Percentiles rank a stretch among this genome's conserved stretches.
Evolutionary conservation across 768 basidiomycete species (phyloP).

Genomic region (Pulveroboletus frians): DNA sequence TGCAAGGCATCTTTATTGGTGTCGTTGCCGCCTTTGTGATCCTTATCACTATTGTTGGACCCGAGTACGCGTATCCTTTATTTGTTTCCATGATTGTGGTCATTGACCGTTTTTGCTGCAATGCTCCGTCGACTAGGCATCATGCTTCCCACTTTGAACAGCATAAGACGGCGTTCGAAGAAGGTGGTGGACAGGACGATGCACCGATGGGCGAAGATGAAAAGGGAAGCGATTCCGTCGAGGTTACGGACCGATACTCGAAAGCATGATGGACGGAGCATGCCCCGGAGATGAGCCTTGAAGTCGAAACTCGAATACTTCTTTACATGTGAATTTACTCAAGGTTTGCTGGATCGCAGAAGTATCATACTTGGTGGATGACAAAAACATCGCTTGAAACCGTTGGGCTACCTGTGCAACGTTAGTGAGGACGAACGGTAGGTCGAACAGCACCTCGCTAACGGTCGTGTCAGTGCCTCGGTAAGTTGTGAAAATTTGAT

Average conservation of each 20-base stretch:
- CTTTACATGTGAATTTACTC: too few relatives aligned
- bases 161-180: conserved; percentile 72
- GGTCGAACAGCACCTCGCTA: not conserved
- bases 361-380: not conserved
- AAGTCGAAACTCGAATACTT: too few relatives aligned
- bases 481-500: not conserved
- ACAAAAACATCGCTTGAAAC: not conserved
- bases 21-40: conserved; percentile 74
- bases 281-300: not conserved
- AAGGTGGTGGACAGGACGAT: conserved; percentile 56
- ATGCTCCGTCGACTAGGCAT: conserved; percentile 38
- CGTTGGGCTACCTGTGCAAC: too few relatives aligned
- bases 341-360: not conserved
- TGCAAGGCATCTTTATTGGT: conserved; percentile 87
- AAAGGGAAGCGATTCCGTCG: conserved; percentile 2
- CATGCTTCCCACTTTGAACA: conserved; percentile 83
- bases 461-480: not conserved
- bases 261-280: conserved; percentile 8
- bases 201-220: conserved; percentile 28
- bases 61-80: conserved; percentile 49
- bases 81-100: not conserved
- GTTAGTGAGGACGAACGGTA: not conserved
- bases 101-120: not conserved
- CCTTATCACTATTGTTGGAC: conserved; percentile 71
- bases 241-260: conserved; percentile 2